Base-by-base conservation (phyloP, 192 early-diverging fungal genomes). In the Oehlia diaphana region DNA sequence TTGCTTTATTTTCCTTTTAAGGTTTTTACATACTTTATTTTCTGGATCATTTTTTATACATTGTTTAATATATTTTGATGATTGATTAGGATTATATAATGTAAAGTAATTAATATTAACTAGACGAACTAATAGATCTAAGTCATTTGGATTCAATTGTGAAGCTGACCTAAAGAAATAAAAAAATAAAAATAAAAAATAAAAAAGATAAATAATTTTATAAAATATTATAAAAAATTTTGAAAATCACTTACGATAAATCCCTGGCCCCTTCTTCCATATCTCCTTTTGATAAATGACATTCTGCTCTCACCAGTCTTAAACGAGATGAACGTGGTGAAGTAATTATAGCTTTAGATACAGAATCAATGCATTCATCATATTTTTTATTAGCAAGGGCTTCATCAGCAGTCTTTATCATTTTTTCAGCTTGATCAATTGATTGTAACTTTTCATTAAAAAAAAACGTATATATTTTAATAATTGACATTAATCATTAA, bases 1-100 rank as follows among this genome's bases (percentile, higher is more conserved):
- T 67, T 90, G 89, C 74, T 95, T 96, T 49, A 96, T 77, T 68
- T 82, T 85, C 33, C 88, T 83, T 81, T 95, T 96, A 8, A 91
- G 79, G 8, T 80, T 85, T 84, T 96, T 96, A 89, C 97, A 99
- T 39, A 84, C 47, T 82, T 94, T 95, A 83, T 99, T 91, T 64
- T 99, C 97, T 2, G 95, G 96, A 81, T 99, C 97, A 6, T 92
- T 91, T 35, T 91, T 89, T 14, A 97, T 85, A 81, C 97, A 98
- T 75, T 95, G 93, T 68, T 97, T 96, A 77, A 94, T 86, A 75
- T 88, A 86, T 1, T 86, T 79, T 42, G 96, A 67, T 10, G 95
- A 92, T 37, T 89, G 89, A 78, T 89, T 84, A 1, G 90, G 88
- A 87, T 96, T 92, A 58, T 95, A 86, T 44, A 94, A 75, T 4